Evolutionary conservation across 176 grass and related monocot genomes (phyloP).

Genomic region (Aegilops tauschii): DNA sequence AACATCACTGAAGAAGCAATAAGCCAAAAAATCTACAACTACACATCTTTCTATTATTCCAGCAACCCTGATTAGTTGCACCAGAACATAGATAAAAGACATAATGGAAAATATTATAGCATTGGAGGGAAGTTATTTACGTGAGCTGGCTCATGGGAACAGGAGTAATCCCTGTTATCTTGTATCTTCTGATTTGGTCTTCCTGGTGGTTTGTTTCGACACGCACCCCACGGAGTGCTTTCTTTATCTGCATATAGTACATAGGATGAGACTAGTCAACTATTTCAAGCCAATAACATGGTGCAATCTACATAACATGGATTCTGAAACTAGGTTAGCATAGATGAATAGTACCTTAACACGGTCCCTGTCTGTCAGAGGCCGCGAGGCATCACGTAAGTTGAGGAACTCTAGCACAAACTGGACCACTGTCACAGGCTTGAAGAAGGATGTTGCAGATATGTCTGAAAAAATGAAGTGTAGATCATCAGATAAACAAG

Average conservation of each 20-base stretch:
- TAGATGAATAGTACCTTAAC: conserved; percentile 44
- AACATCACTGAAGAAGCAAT: not conserved
- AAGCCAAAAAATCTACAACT: not conserved
- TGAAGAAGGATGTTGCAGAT: conserved; percentile 82
- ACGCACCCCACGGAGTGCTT: conserved; percentile 56
- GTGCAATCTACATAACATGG: not conserved
- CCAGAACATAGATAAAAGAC: not conserved
- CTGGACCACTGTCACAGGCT: conserved; percentile 52
- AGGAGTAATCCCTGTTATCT: conserved; percentile 64
- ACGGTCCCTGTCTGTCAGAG: conserved; percentile 52
- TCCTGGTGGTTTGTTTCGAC: conserved; percentile 67
- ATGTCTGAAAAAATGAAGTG: conserved; percentile 60
- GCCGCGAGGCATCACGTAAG: conserved; percentile 29
- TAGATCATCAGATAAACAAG: not conserved
- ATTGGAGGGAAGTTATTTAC: conserved; percentile 27
- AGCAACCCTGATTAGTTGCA: not conserved
- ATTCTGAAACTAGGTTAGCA: not conserved
- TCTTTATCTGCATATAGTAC: conserved; percentile 57
- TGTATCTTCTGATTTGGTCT: conserved; percentile 64
- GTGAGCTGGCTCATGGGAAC: conserved; percentile 56
- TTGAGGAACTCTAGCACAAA: conserved; percentile 57
- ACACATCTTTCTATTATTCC: not conserved
- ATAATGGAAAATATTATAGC: not conserved
- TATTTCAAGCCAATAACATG: not conserved
- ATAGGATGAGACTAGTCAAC: not conserved